Evolutionary conservation across 768 basidiomycete genomes (phyloP).

Genomic region (Suillus discolor): DNA sequence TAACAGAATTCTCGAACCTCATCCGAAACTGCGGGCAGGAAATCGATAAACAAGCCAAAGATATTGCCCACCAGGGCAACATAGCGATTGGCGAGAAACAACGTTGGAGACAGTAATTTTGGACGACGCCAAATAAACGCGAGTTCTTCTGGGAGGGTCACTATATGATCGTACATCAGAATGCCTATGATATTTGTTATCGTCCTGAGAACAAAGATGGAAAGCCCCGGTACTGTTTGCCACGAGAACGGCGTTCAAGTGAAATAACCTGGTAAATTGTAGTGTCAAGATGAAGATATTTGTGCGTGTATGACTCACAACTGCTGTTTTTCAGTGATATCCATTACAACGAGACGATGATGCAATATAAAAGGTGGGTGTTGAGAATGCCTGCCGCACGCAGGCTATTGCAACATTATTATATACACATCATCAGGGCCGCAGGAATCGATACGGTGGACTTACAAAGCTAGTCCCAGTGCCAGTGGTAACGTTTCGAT

Average conservation of each 20-base stretch:
- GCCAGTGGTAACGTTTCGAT: neutral
- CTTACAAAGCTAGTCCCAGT: neutral
- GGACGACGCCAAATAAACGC: conserved; percentile 47
- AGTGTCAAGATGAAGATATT: neutral
- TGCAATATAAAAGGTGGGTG: neutral
- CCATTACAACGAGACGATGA: neutral
- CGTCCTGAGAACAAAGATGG: neutral
- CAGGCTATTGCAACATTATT: neutral
- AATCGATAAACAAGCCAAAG: conserved; percentile 31
- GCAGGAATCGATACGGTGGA: neutral
- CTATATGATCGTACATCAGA: conserved; percentile 31
- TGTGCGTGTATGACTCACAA: neutral
- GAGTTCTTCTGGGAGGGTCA: conserved; percentile 40
- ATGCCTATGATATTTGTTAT: conserved; percentile 19
- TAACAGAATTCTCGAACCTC: neutral
- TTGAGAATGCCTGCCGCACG: neutral
- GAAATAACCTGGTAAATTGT: conserved; percentile 5
- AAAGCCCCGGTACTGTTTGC: conserved; percentile 8
- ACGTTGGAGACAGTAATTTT: conserved; percentile 39
- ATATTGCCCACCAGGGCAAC: conserved; percentile 44
- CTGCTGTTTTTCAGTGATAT: conserved; percentile 4
- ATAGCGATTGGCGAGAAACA: conserved; percentile 56
- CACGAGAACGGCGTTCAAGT: conserved; percentile 1
- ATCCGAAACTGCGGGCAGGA: conserved; percentile 14
- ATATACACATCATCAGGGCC: neutral